phyloP scores from a whole-genome alignment of 352 stramenopile species.

The Globisporangium canariense region DNA sequence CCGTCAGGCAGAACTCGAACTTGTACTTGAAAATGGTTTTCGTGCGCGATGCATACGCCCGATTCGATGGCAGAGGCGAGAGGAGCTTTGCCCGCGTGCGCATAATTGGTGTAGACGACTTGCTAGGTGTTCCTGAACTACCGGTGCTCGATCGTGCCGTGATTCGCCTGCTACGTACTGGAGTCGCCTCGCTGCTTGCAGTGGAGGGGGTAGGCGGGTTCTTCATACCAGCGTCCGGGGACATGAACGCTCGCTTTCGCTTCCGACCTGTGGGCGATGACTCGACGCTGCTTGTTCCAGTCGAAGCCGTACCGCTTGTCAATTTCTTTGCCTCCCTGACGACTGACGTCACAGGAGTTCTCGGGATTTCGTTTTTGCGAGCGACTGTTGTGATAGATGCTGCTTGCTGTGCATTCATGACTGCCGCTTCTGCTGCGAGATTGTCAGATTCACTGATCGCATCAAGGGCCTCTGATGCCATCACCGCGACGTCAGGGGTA shows the following conservation, averaged over 20 bases:
- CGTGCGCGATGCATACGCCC: slow-evolving; percentile 43
- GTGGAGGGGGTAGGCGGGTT: neutral
- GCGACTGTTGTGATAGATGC: neutral
- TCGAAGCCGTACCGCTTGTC: slow-evolving; percentile 1
- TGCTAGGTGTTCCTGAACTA: slow-evolving; percentile 18
- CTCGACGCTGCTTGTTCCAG: slow-evolving; percentile 14
- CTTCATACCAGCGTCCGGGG: slow-evolving; percentile 23
- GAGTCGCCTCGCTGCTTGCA: neutral
- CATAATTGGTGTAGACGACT: slow-evolving; percentile 39
- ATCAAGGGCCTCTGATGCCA: slow-evolving; percentile 29
- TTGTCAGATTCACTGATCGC: slow-evolving; percentile 16
- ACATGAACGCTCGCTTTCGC: slow-evolving; percentile 24
- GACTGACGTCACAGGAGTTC: neutral
- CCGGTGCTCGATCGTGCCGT: neutral
- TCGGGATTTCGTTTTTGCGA: slow-evolving; percentile 4
- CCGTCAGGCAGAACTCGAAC: slow-evolving; percentile 74
- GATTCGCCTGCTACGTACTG: neutral
- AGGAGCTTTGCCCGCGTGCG: slow-evolving; percentile 45
- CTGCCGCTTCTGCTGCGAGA: slow-evolving; percentile 7
- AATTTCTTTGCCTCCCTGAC: neutral
- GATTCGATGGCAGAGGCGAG: slow-evolving; percentile 46
- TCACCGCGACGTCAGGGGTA: slow-evolving; percentile 25
- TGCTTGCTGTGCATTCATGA: neutral
- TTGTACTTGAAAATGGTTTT: slow-evolving; percentile 71
- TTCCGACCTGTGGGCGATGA: slow-evolving; percentile 24